A percentile compares a stretch with the other conserved stretches of the same genome.
phyloP scores from a whole-genome alignment of 2,329 filamentous ascomycete genomes.

The Phoma herbarum region DNA sequence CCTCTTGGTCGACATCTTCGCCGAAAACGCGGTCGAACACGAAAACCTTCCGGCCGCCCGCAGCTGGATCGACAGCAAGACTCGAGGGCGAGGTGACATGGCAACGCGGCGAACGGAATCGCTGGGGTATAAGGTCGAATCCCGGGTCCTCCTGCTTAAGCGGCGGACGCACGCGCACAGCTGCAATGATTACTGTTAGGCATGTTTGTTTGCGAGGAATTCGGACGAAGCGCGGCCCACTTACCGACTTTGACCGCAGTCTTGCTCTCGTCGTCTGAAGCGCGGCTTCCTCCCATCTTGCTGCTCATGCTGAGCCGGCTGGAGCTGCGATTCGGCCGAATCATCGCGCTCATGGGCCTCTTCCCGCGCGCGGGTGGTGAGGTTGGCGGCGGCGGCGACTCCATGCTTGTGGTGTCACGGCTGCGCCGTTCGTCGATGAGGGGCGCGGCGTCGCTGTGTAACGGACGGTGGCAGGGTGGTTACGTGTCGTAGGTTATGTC shows the following conservation, averaged over 20 bases:
- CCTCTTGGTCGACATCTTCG: slow-evolving; percentile 83
- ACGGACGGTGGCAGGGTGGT: slow-evolving; percentile 9
- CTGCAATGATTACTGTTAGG: slow-evolving; percentile 60
- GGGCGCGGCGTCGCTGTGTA: slow-evolving; percentile 26
- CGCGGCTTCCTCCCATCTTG: slow-evolving; percentile 78
- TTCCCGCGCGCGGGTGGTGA: slow-evolving; percentile 55
- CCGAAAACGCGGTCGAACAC: slow-evolving; percentile 96
- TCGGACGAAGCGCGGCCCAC: slow-evolving; percentile 53
- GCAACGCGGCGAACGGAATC: slow-evolving; percentile 92
- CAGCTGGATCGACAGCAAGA: slow-evolving; percentile 81
- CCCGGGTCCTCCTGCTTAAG: slow-evolving; percentile 85
- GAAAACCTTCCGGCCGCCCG: slow-evolving; percentile 92
- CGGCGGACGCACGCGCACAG: slow-evolving; percentile 90
- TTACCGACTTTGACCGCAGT: slow-evolving; percentile 96
- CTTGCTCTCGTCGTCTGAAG: slow-evolving; percentile 87
- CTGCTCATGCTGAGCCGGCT: slow-evolving; percentile 87
- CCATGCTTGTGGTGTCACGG: slow-evolving; percentile 44
- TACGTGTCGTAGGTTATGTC: slow-evolving; percentile 14
- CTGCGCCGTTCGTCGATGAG: slow-evolving; percentile 29
- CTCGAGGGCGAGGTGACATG: slow-evolving; percentile 87
- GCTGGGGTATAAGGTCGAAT: slow-evolving; percentile 92
- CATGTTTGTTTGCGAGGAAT: slow-evolving; percentile 11
- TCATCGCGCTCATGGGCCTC: slow-evolving; percentile 83
- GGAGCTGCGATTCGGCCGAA: slow-evolving; percentile 77
- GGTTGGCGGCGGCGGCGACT: slow-evolving; percentile 51